A percentile compares a stretch with the other conserved stretches of the same genome.
Evolutionary conservation across 2,329 filamentous ascomycete genomes (phyloP).

Genomic region (Ophiosphaerella korrae): DNA sequence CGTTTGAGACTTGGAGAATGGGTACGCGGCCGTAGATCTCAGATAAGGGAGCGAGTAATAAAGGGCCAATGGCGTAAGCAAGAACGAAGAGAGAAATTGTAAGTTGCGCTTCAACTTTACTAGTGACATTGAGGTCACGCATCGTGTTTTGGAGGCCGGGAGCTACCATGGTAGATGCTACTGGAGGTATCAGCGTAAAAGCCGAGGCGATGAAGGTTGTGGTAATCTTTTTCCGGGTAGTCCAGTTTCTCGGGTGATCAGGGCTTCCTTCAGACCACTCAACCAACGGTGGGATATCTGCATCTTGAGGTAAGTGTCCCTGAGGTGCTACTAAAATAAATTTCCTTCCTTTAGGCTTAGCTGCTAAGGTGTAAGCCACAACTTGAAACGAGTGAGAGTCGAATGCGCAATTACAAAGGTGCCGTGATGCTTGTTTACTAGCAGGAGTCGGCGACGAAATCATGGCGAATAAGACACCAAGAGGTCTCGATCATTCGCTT

Average conservation of each 20-base stretch:
- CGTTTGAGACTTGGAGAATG: constrained; percentile 45
- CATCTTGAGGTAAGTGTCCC: too few relatives aligned
- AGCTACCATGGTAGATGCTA: constrained; percentile 49
- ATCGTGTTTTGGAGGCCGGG: constrained; percentile 29
- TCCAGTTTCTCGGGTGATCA: constrained; percentile 48
- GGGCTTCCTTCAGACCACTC: too few relatives aligned
- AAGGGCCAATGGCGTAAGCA: constrained; percentile 47
- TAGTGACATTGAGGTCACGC: constrained; percentile 41
- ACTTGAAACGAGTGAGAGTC: too few relatives aligned
- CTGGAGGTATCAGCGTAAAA: constrained; percentile 48
- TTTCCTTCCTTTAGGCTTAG: too few relatives aligned
- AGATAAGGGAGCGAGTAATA: constrained; percentile 45
- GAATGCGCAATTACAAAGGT: too few relatives aligned
- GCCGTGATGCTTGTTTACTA: too few relatives aligned
- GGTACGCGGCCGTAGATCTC: constrained; percentile 47
- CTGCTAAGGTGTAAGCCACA: too few relatives aligned
- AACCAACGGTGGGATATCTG: too few relatives aligned
- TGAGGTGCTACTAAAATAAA: too few relatives aligned
- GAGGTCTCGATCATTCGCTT: too few relatives aligned
- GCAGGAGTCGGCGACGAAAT: too few relatives aligned
- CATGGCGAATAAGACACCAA: too few relatives aligned
- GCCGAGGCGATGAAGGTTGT: constrained; percentile 48
- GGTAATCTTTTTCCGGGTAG: constrained; percentile 49
- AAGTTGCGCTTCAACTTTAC: constrained; percentile 37
- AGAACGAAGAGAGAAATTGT: constrained; percentile 49